phyloP scores from a whole-genome alignment of 306 rosid species.

The Casuarina glauca region DNA sequence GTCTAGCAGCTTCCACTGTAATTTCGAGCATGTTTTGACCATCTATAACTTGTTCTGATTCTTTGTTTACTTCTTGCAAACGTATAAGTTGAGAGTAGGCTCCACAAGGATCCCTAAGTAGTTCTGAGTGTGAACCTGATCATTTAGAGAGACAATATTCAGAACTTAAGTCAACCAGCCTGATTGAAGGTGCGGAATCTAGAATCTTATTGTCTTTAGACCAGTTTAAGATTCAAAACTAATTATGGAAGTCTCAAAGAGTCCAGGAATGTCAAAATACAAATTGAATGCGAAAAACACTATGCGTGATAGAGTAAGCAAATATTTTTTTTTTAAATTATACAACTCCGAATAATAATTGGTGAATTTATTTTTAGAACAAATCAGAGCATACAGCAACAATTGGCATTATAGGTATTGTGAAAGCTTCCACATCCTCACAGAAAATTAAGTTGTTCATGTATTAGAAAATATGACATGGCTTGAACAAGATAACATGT shows the following conservation, averaged over 20 bases:
- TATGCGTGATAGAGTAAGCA: neutral
- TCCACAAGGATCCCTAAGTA: constrained; percentile 55
- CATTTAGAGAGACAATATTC: constrained; percentile 10
- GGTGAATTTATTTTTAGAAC: neutral
- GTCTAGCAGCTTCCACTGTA: neutral
- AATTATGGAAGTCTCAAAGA: neutral
- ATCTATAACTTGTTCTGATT: constrained; percentile 1
- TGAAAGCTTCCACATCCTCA: neutral
- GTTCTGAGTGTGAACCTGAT: constrained; percentile 62
- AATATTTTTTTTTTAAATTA: neutral
- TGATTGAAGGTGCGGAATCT: neutral
- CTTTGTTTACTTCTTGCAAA: no score
- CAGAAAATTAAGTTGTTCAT: neutral
- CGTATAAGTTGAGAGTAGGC: constrained; percentile 35
- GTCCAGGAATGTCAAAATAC: neutral
- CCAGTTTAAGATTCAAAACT: neutral
- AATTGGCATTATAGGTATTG: neutral
- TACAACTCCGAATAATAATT: neutral
- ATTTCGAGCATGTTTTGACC: constrained; percentile 7
- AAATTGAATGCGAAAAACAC: neutral
- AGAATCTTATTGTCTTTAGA: neutral
- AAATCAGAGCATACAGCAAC: neutral
- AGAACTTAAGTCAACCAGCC: neutral
- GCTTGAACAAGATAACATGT: neutral
- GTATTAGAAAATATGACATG: neutral